These are phyloP conservation scores for Forsythia viridissima DNA, from an alignment of 257 asterid genomes.

Conservation along the genomic window DNA sequence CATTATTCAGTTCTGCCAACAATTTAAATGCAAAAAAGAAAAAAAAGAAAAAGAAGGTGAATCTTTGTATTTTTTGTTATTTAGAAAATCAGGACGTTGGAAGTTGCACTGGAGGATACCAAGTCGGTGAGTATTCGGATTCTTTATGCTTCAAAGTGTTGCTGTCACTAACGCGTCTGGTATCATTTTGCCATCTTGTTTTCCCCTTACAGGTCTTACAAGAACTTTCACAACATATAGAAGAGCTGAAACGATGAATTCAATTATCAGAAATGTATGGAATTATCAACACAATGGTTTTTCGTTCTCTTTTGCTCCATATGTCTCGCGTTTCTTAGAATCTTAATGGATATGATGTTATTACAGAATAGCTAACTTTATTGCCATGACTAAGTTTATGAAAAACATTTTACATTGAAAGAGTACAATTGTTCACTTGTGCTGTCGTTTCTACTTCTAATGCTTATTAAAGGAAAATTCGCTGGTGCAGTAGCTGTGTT, in stretches of 20 bases:
- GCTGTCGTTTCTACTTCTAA: too few relatives aligned
- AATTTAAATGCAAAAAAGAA: background rate
- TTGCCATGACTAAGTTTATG: too few relatives aligned
- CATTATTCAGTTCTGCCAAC: background rate
- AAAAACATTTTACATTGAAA: background rate
- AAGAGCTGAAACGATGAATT: slow-evolving; percentile 48
- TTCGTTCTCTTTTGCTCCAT: background rate
- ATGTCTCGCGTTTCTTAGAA: background rate
- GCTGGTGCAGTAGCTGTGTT: too few relatives aligned
- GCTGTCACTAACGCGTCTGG: background rate
- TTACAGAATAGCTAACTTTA: background rate
- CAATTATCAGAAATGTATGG: background rate
- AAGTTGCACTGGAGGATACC: slow-evolving; percentile 57
- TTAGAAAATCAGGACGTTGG: slow-evolving; percentile 66
- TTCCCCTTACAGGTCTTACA: slow-evolving; percentile 45
- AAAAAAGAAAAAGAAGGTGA: background rate
- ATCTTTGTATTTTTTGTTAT: background rate
- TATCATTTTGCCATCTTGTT: background rate
- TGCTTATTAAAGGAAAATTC: too few relatives aligned
- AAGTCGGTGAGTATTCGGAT: slow-evolving; percentile 48
- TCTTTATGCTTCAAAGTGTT: background rate
- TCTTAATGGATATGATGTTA: background rate
- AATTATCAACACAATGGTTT: background rate
- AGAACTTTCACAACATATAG: slow-evolving; percentile 52
- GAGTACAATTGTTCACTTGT: background rate